These are phyloP conservation scores for Xylaria scruposa DNA, from an alignment of 495 filamentous ascomycete species.

Conservation along the genomic window DNA sequence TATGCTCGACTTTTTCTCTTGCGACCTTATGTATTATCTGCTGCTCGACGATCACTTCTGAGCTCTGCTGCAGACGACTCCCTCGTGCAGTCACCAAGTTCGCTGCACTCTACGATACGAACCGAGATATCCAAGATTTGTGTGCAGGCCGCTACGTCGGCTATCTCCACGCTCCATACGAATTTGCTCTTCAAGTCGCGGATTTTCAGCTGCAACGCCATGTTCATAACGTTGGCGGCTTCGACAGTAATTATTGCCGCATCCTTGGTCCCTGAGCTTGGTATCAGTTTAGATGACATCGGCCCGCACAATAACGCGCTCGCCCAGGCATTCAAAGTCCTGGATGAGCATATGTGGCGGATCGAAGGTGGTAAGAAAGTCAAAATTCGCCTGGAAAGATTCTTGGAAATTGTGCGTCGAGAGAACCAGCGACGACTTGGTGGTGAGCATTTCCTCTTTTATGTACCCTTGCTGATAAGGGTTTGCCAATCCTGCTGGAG, in stretches of 20 bases:
- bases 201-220: not conserved
- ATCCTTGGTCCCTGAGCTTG: not conserved
- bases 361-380: not conserved
- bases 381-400: not conserved
- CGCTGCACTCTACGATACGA: not conserved
- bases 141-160: not conserved
- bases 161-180: not conserved
- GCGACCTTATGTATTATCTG: not conserved
- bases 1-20: conserved; percentile 1
- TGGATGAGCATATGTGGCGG: conserved; percentile 1
- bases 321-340: not conserved
- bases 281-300: not conserved
- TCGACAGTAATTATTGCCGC: not conserved
- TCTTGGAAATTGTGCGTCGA: not conserved
- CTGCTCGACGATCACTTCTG: not conserved
- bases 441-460: not conserved
- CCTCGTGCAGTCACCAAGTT: not conserved
- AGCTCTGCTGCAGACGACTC: not conserved
- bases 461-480: not conserved
- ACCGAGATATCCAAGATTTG: not conserved
- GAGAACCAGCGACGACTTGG: not conserved
- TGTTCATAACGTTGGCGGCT: not conserved
- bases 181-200: not conserved
- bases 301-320: not conserved
- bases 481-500: not conserved